Evolutionary conservation across 2,329 filamentous ascomycete species (phyloP), one percentile per base, ranked within the genome.

Genomic region (Epichloe brachyelytri): DNA sequence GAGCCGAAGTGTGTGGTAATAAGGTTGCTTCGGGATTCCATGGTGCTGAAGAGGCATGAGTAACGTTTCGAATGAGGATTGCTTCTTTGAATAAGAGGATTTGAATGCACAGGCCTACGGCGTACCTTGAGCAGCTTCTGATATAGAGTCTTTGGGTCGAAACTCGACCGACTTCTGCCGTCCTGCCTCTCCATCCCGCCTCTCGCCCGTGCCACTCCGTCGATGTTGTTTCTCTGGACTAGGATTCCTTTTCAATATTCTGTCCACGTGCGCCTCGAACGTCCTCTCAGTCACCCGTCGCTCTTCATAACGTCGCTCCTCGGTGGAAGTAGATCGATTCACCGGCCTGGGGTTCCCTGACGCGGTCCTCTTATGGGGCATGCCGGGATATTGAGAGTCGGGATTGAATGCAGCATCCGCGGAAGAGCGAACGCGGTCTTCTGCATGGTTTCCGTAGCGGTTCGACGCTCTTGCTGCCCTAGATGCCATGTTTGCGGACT

Each of bases 11-110:
- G 58, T 80, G 80, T 5, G 79, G 74, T 37, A 90, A 73, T 20
- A 97, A 71, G 1, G 78, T 83, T 8, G 82, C 91, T 63, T 88
- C 79, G 0, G 93, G 91, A 51, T 81, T 83, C 93, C 93, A 97
- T 61, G 72, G 68, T 56, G 67, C 72, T 74, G 58, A 22, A 22
- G 22, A 20, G 38, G 15, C 1, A 17, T 49, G 15, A 49, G 39
- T 43, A 10, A 30, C 11, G 14, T 26, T n/a, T 36, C 38, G 20
- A 15, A 26, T 44, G 20, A 11, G 4, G 3, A 17, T 39, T n/a
- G 4, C 46, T 48, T 6, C 17, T 34, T 19, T 22, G 43, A 4
- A 30, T 3, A 49, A 2, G 5, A 12, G 14, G 17, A 12, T 12
- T 20, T 33, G 33, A 37, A n/a, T 15, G 7, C 20, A 11, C 41